These are phyloP conservation scores for Marchantia paleacea DNA, from an alignment of 225 moss, liverwort and hornwort species.

Conservation along the genomic window DNA sequence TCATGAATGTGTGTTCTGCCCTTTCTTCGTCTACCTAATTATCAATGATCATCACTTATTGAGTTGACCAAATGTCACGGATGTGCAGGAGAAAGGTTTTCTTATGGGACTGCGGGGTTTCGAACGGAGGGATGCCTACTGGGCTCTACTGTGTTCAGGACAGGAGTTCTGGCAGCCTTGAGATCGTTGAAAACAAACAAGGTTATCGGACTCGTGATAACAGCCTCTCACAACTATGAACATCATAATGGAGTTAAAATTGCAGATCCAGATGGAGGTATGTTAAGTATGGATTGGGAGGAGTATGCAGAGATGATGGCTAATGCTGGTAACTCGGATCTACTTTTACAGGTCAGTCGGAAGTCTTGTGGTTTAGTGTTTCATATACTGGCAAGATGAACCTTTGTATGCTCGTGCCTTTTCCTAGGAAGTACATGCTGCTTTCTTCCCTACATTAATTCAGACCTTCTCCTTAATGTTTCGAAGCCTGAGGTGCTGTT, in stretches of 20 bases:
- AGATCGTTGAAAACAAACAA: constrained; percentile 65
- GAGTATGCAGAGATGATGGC: constrained; percentile 73
- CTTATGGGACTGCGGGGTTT: constrained; percentile 94
- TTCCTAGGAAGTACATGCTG: background rate
- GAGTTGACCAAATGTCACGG: background rate
- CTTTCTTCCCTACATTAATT: background rate
- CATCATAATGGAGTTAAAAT: constrained; percentile 90
- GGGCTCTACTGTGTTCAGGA: constrained; percentile 74
- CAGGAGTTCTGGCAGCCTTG: constrained; percentile 87
- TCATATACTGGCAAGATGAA: background rate
- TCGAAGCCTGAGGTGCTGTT: background rate
- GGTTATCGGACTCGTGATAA: constrained; percentile 82
- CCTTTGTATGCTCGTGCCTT: background rate
- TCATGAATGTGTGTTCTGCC: background rate
- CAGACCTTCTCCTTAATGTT: background rate
- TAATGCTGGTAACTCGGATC: constrained; percentile 59
- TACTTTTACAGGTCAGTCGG: constrained; percentile 52
- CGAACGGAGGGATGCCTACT: constrained; percentile 58
- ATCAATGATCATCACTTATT: background rate
- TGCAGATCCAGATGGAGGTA: constrained; percentile 85
- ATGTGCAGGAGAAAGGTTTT: constrained; percentile 59
- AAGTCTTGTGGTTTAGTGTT: background rate
- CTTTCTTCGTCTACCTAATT: background rate
- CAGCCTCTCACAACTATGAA: constrained; percentile 94
- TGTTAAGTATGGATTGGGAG: constrained; percentile 85